Percentiles rank a stretch among this genome's conserved stretches.
These are phyloP conservation scores for Anethum foeniculum DNA, from an alignment of 140 eudicot genomes.

Conservation along the genomic window DNA sequence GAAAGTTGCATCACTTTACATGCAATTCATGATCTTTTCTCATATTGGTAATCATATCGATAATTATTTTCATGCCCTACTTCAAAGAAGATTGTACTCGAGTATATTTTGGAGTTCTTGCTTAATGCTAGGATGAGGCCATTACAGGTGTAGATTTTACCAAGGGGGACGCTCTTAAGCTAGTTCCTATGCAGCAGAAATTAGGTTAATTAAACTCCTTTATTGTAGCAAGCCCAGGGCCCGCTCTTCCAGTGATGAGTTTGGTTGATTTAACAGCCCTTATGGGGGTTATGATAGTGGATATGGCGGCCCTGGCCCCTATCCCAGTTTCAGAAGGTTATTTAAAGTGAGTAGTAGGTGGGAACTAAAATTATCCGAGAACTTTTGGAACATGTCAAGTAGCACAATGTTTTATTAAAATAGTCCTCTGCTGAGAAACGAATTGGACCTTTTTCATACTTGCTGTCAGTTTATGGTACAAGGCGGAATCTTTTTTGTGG, in stretches of 20 bases:
- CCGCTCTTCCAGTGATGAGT: conserved; percentile 38
- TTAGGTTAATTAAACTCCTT: conserved; percentile 28
- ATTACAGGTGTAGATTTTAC: conserved; percentile 14
- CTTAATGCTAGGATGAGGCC: conserved; percentile 10
- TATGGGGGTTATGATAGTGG: conserved; percentile 53
- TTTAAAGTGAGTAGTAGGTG: neutral
- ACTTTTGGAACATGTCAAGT: neutral
- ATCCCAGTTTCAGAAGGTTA: conserved; percentile 1
- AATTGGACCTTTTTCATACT: neutral
- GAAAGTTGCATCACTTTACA: neutral
- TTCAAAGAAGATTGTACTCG: neutral
- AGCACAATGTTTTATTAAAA: neutral
- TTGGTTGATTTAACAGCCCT: conserved; percentile 31
- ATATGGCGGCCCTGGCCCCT: conserved; percentile 50
- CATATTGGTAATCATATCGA: neutral
- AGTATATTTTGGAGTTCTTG: neutral
- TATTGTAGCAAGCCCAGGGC: conserved; percentile 56
- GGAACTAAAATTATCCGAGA: neutral
- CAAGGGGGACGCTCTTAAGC: conserved; percentile 6
- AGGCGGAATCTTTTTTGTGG: neutral
- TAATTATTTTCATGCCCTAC: neutral
- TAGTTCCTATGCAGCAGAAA: conserved; percentile 18
- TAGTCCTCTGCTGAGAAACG: neutral
- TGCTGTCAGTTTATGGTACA: neutral
- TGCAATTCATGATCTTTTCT: neutral